Base-by-base conservation (phyloP, 2,329 filamentous ascomycete species). In the Trichothecium sympodiale region DNA sequence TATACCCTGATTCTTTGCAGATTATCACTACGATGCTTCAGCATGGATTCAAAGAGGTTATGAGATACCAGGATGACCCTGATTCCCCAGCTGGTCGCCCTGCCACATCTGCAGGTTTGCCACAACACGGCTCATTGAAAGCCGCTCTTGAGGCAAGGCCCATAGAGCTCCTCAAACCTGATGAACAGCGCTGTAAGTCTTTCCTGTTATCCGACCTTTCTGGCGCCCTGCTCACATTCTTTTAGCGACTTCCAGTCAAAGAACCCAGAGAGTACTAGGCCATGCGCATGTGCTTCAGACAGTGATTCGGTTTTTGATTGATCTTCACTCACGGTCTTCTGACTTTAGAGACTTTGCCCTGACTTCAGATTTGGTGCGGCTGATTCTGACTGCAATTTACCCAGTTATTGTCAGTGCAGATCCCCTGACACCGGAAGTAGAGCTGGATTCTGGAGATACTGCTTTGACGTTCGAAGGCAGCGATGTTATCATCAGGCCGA, bases 11-110 rank as follows among this genome's bases (percentile, higher is more conserved):
- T 38, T 75, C 86, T 6, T 63, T 95, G 17, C 71, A 80, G 0
- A 79, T 94, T 9, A 80, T 98, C 31, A 80, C 78, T 5, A 74
- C 80, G 1, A 93, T 98, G 87, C 63, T 98, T 2, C 84, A 93
- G 51, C 79, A 83, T 50, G 89, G 87, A 0, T 56, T 96, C 16
- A 82, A 84, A 42, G 74, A 81, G 38, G 65, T 83, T 6, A 65
- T 80, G 35, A 74, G 71, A 42, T 67, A 76, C 17, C 72, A 78
- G 43, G 68, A 72, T 37, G 71, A 77, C 41, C 67, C 72, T 1
- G 67, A 73, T 35, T 77, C 74, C 1, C 71, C 74, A 3, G 45
- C 46, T 3, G 50, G 44, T n/a, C 29, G 25, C 8, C 29, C 46
- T 26, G 38, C 27, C 23, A 34, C n/a, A n/a, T n/a, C 43, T 15